Evolutionary conservation across 139 green algal species (phyloP).

Genomic region (Chlamydomonas asymmetrica): DNA sequence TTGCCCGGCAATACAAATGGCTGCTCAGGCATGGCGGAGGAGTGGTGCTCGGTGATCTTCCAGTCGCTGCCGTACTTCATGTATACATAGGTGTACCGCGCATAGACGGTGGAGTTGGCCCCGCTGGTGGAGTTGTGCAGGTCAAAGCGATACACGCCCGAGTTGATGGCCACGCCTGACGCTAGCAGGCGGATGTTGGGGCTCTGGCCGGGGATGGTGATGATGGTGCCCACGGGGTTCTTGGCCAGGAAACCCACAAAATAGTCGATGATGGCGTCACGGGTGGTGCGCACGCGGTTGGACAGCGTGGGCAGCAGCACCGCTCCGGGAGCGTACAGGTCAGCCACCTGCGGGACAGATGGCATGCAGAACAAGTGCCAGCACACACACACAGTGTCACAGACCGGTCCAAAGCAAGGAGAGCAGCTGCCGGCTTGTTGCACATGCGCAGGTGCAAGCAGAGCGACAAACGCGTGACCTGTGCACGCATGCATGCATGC

Average conservation of each 20-base stretch:
- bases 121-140: background rate
- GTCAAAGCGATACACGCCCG: slow-evolving; percentile 4
- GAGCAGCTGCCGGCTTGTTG: no score
- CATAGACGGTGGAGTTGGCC: background rate
- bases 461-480: no score
- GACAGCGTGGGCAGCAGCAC: slow-evolving; percentile 28
- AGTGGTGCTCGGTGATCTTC: slow-evolving; percentile 19
- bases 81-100: slow-evolving; percentile 22
- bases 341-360: background rate
- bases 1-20: no score
- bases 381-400: no score
- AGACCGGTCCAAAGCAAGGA: no score
- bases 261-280: slow-evolving; percentile 1
- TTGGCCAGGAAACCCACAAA: slow-evolving; percentile 13
- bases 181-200: background rate
- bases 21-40: slow-evolving; percentile 5
- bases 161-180: slow-evolving; percentile 15
- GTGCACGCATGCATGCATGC: no score
- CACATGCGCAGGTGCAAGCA: no score
- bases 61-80: background rate
- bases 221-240: slow-evolving; percentile 8
- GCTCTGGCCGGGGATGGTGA: background rate
- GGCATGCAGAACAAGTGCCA: no score
- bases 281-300: slow-evolving; percentile 13
- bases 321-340: slow-evolving; percentile 4